Conservation (phyloP, 2,329 filamentous ascomycete species). For the Ophiostoma quercus region DNA sequence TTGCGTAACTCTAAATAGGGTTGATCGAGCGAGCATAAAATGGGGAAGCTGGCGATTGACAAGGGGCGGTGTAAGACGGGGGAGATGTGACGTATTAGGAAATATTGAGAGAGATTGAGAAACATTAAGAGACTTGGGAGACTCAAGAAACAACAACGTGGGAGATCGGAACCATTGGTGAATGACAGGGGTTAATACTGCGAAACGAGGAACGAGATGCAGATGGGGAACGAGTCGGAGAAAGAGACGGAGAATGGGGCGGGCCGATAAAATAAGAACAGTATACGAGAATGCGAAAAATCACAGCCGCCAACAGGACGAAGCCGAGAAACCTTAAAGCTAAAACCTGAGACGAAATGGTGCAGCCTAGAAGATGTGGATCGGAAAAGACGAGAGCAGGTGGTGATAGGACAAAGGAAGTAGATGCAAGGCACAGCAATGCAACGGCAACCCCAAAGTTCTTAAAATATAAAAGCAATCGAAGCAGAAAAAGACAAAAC, state of each 20-base stretch:
- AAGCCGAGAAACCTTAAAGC: constrained; percentile 11
- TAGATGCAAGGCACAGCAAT: neutral
- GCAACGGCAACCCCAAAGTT: neutral
- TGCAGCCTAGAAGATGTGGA: neutral
- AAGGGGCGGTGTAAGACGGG: constrained; percentile 16
- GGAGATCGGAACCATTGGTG: neutral
- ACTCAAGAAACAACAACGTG: neutral
- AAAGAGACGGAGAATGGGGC: neutral
- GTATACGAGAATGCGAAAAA: neutral
- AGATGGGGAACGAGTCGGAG: neutral
- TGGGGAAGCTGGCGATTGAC: neutral
- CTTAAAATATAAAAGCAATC: neutral
- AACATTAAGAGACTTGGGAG: neutral
- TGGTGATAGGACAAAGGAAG: neutral
- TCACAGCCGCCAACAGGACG: neutral
- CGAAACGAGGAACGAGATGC: neutral
- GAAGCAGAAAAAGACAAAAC: neutral
- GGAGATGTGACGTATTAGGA: neutral
- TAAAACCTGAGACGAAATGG: neutral
- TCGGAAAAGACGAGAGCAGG: neutral
- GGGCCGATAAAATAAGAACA: neutral
- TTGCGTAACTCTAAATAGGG: neutral
- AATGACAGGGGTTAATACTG: neutral
- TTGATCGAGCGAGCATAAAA: neutral
- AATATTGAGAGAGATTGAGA: neutral